A percentile compares a stretch with the other conserved stretches of the same genome.
Conservation (phyloP, 306 rosid genomes). For the Begonia masoniana region DNA sequence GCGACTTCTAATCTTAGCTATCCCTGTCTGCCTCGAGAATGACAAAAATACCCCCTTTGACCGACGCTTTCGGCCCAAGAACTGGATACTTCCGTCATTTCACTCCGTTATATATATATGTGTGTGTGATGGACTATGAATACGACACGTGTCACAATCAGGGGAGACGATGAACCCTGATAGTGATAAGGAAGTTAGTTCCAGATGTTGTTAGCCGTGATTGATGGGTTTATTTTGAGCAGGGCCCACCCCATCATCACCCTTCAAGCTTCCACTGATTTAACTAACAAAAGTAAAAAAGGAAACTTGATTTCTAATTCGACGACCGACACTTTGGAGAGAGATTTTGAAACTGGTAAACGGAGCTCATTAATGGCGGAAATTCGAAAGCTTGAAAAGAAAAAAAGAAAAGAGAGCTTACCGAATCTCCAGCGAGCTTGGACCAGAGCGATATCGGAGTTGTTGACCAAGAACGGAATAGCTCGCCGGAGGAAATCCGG, state of each 20-base stretch:
- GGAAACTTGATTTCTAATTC: too few relatives aligned
- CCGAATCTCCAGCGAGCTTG: constrained; percentile 70
- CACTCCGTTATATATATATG: neutral
- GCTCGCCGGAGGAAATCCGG: constrained; percentile 46
- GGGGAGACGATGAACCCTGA: neutral
- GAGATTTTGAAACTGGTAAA: too few relatives aligned
- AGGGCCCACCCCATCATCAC: too few relatives aligned
- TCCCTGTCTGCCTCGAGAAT: neutral
- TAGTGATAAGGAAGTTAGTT: neutral
- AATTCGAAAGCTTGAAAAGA: neutral
- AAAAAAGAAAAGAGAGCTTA: constrained; percentile 8
- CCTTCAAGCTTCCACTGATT: too few relatives aligned
- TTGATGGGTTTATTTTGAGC: neutral
- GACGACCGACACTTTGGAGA: too few relatives aligned
- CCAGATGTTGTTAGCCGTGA: neutral
- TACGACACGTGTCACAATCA: neutral
- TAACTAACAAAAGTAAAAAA: too few relatives aligned
- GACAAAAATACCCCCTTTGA: neutral
- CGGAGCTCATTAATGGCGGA: neutral
- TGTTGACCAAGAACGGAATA: constrained; percentile 44
- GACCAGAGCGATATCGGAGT: constrained; percentile 43
- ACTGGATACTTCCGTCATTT: neutral
- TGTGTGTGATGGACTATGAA: neutral
- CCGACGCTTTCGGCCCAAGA: neutral
- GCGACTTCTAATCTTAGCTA: neutral